A percentile compares a stretch with the other conserved stretches of the same genome.
Conservation (phyloP, 129 eudicot species). For the Erigeron canadensis region DNA sequence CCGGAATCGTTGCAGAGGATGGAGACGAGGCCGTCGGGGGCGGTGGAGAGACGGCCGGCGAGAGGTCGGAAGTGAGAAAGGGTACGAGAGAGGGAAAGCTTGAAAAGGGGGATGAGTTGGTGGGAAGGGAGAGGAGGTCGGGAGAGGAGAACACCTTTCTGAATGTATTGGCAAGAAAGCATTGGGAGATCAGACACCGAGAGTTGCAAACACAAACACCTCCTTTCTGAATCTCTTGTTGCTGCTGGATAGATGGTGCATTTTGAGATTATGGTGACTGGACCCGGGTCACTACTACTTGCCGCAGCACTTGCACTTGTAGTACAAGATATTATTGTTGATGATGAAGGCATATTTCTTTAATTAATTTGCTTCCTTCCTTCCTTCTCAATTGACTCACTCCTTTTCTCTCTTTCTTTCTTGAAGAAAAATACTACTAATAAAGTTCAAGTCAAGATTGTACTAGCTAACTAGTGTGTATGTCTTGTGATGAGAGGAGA, state of each 20-base stretch:
- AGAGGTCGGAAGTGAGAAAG: constrained; percentile 73
- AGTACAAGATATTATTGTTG: constrained; percentile 55
- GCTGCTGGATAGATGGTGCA: constrained; percentile 53
- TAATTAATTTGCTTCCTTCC: too few species aligned
- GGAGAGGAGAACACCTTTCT: constrained; percentile 68
- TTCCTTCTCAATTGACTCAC: too few species aligned
- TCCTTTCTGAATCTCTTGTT: too few species aligned
- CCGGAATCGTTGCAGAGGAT: constrained; percentile 66
- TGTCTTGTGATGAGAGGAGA: constrained; percentile 18
- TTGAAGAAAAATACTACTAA: too few species aligned
- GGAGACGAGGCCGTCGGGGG: constrained; percentile 49
- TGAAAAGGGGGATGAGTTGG: constrained; percentile 47
- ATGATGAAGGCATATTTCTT: too few species aligned
- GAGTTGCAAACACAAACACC: constrained; percentile 70
- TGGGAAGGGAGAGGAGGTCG: constrained; percentile 37
- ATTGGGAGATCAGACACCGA: constrained; percentile 88
- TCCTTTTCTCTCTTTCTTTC: too few species aligned
- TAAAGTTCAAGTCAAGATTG: too few species aligned
- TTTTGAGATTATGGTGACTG: constrained; percentile 59
- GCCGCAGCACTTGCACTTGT: constrained; percentile 32
- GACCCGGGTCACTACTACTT: background rate
- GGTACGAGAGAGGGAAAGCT: constrained; percentile 59
- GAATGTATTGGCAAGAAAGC: constrained; percentile 90
- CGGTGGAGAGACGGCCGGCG: constrained; percentile 73
- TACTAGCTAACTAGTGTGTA: background rate